phyloP scores from a whole-genome alignment of 2,329 filamentous ascomycete genomes.

The Alternaria arbusti region DNA sequence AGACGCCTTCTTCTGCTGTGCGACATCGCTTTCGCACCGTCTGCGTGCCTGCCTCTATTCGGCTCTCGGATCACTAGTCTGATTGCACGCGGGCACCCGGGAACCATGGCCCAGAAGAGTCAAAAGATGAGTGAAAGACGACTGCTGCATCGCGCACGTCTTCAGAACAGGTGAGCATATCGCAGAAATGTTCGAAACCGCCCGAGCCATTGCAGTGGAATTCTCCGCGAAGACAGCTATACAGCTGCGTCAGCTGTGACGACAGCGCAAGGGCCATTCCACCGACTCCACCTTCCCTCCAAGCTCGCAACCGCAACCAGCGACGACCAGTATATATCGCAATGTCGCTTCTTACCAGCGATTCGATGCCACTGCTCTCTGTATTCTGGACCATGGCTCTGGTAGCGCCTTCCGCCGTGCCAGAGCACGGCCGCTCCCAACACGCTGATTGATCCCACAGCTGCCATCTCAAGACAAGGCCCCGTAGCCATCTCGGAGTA shows the following conservation, averaged over 20 bases:
- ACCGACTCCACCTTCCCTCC: neutral
- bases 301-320: neutral
- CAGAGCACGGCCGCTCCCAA: neutral
- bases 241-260: neutral
- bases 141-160: neutral
- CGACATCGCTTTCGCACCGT: neutral
- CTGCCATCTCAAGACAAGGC: neutral
- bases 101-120: conserved; percentile 1
- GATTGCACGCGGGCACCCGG: neutral
- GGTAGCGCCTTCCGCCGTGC: neutral
- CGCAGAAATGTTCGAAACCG: neutral
- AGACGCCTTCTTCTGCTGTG: neutral
- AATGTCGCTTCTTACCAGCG: neutral
- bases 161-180: neutral
- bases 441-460: neutral
- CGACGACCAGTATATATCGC: neutral
- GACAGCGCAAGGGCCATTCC: neutral
- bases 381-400: neutral
- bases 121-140: neutral
- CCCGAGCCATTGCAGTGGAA: neutral
- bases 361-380: neutral
- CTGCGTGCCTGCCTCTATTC: neutral
- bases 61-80: conserved; percentile 1
- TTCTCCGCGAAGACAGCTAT: neutral
- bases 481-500: neutral